phyloP scores from a whole-genome alignment of 2,329 filamentous ascomycete species.

The Lasiodiplodia hormozganensis region DNA sequence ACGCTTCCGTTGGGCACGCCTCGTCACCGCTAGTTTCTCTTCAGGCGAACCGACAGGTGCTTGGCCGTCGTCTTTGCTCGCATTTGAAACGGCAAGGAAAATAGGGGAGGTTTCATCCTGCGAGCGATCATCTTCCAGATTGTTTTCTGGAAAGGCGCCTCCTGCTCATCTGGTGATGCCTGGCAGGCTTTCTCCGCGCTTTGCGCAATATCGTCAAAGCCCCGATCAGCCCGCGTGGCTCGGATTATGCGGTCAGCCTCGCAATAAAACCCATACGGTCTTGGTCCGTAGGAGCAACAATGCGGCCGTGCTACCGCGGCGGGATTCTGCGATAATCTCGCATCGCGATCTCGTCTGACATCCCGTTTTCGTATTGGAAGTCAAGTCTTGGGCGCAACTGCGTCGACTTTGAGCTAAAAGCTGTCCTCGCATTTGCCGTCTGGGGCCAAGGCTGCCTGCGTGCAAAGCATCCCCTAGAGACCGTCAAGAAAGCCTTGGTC shows the following conservation, averaged over 20 bases:
- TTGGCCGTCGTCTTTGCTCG: conserved; percentile 2
- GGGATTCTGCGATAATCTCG: conserved; percentile 9
- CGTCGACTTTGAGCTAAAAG: not conserved
- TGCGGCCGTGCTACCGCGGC: conserved; percentile 11
- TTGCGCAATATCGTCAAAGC: conserved; percentile 11
- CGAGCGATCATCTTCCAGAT: not conserved
- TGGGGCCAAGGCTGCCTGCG: not conserved
- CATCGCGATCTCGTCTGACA: not conserved
- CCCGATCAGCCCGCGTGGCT: not conserved
- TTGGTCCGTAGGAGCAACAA: conserved; percentile 3
- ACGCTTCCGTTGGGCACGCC: not conserved
- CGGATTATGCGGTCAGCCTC: conserved; percentile 14
- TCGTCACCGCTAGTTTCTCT: conserved; percentile 14
- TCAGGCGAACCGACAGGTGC: conserved; percentile 2
- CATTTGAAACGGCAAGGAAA: conserved; percentile 1
- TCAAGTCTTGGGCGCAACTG: not conserved
- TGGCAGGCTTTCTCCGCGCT: conserved; percentile 18
- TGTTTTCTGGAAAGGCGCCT: not conserved
- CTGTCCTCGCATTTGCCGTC: not conserved
- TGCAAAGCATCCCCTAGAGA: not conserved
- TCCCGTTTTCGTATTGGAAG: conserved; percentile 5
- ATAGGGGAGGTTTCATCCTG: conserved; percentile 25
- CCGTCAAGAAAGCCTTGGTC: conserved; percentile 21
- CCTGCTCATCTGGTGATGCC: not conserved
- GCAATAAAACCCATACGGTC: not conserved